Evolutionary conservation across 768 basidiomycete species (phyloP).

Genomic region (Boletales sp.): DNA sequence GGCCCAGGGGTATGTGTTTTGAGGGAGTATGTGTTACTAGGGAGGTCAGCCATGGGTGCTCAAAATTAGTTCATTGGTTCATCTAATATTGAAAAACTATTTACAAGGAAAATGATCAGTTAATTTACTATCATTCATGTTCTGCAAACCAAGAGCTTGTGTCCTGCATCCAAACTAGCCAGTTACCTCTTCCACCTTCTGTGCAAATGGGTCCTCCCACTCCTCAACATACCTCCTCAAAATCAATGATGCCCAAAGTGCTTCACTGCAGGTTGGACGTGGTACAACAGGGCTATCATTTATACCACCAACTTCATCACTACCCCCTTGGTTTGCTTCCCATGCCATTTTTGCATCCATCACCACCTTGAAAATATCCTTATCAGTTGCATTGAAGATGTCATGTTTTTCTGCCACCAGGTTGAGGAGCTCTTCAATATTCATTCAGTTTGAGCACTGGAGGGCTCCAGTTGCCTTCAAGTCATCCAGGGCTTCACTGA

Average conservation of each 20-base stretch:
- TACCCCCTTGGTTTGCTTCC: neutral
- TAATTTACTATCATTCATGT: neutral
- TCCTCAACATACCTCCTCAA: neutral
- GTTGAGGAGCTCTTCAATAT: neutral
- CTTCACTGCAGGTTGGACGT: neutral
- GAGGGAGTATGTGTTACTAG: too few relatives aligned
- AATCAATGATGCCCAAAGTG: neutral
- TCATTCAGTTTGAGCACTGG: neutral
- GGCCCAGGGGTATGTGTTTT: too few relatives aligned
- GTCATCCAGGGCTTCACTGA: neutral
- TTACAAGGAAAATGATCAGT: neutral
- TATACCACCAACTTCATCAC: neutral
- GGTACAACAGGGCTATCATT: neutral
- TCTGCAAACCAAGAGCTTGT: neutral
- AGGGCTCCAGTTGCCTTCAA: neutral
- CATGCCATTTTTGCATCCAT: neutral
- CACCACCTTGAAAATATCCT: neutral
- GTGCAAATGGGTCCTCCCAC: neutral
- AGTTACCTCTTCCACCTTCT: too few relatives aligned
- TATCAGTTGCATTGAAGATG: neutral
- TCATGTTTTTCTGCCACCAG: conserved; percentile 4
- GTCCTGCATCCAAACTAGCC: too few relatives aligned
- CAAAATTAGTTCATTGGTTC: too few relatives aligned
- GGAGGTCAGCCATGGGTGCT: too few relatives aligned
- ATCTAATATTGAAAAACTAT: too few relatives aligned